A percentile compares a stretch with the other conserved stretches of the same genome.
Evolutionary conservation across 2,329 filamentous ascomycete species (phyloP).

Genomic region (Herpotrichia juniperi): DNA sequence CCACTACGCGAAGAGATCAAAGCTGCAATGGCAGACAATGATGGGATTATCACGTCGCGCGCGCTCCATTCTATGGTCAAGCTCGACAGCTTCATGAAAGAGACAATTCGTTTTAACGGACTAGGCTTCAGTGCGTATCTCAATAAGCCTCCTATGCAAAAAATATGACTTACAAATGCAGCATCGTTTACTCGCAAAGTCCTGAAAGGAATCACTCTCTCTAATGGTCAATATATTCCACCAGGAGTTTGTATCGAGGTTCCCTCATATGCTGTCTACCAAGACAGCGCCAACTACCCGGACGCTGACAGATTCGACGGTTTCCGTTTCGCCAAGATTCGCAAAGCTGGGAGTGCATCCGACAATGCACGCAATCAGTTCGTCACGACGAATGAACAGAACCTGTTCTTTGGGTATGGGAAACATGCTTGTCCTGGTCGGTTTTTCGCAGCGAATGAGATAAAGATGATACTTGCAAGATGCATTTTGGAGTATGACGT

Average conservation of each 20-base stretch:
- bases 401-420: constrained; percentile 34
- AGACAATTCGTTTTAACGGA: constrained; percentile 34
- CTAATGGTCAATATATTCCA: constrained; percentile 58
- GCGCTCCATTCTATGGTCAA: constrained; percentile 43
- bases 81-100: constrained; percentile 46
- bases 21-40: constrained; percentile 44
- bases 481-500: constrained; percentile 33
- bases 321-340: constrained; percentile 38
- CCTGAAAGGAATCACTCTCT: constrained; percentile 58
- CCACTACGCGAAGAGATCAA: constrained; percentile 50
- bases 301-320: constrained; percentile 35
- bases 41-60: constrained; percentile 31
- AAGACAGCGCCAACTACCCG: constrained; percentile 29
- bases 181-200: constrained; percentile 59
- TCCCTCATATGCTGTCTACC: constrained; percentile 32
- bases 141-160: neutral
- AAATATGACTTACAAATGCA: constrained; percentile 8
- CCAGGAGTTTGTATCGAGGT: constrained; percentile 41
- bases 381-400: constrained; percentile 27
- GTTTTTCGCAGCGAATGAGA: constrained; percentile 39
- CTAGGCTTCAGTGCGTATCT: constrained; percentile 21
- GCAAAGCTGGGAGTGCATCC: constrained; percentile 21
- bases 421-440: constrained; percentile 35
- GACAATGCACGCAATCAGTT: constrained; percentile 39
- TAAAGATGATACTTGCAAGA: constrained; percentile 36